Evolutionary conservation across 2,329 filamentous ascomycete species (phyloP).

Genomic region (Neoscytalidium dimidiatum): DNA sequence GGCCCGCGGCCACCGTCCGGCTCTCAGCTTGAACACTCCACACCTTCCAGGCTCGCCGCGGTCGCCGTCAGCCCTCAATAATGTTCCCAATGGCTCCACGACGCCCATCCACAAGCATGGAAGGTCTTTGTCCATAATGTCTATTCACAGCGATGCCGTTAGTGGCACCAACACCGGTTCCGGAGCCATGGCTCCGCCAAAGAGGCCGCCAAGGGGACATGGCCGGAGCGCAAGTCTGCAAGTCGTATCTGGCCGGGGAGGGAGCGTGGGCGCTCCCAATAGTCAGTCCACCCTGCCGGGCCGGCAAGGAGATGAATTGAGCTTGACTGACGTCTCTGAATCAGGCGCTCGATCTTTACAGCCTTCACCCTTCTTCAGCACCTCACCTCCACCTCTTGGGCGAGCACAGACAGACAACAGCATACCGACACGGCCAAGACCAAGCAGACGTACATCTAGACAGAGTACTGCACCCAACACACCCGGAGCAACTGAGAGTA

Average conservation of each 20-base stretch:
- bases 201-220: slow-evolving; percentile 65
- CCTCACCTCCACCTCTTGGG: slow-evolving; percentile 38
- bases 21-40: slow-evolving; percentile 60
- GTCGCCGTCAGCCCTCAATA: slow-evolving; percentile 4
- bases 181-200: slow-evolving; percentile 23
- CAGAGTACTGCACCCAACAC: slow-evolving; percentile 30
- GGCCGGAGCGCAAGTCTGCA: slow-evolving; percentile 80
- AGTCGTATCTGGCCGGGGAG: slow-evolving; percentile 55
- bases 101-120: slow-evolving; percentile 38
- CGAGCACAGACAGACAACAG: slow-evolving; percentile 30
- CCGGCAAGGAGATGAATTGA: slow-evolving; percentile 21
- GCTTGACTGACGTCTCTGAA: not conserved
- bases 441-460: slow-evolving; percentile 20
- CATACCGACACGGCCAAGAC: slow-evolving; percentile 32
- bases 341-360: slow-evolving; percentile 26
- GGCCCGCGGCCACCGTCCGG: slow-evolving; percentile 63
- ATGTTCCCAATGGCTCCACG: slow-evolving; percentile 29
- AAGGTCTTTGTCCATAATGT: slow-evolving; percentile 52
- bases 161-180: slow-evolving; percentile 2
- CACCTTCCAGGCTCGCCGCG: slow-evolving; percentile 3
- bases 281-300: slow-evolving; percentile 35
- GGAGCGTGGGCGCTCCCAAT: not conserved
- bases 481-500: slow-evolving; percentile 35
- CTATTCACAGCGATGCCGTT: slow-evolving; percentile 29
- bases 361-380: slow-evolving; percentile 45